phyloP scores from a whole-genome alignment of 306 rosid genomes.

The Cucumis hystrix region DNA sequence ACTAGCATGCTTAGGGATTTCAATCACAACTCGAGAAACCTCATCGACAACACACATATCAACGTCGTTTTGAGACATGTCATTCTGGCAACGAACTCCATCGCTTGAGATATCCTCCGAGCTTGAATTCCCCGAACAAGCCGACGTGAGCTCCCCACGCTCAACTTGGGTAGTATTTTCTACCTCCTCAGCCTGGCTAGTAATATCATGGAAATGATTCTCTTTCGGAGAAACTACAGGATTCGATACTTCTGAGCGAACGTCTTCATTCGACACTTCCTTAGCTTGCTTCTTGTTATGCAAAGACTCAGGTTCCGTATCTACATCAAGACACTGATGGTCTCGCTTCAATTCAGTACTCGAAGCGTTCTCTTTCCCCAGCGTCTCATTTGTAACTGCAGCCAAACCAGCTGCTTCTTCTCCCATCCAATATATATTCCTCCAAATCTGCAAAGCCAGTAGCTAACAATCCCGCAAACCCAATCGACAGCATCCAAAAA shows the following conservation, averaged over 20 bases:
- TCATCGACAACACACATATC: constrained; percentile 20
- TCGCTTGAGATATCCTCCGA: constrained; percentile 45
- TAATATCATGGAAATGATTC: constrained; percentile 59
- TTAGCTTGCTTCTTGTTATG: constrained; percentile 58
- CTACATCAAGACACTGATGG: constrained; percentile 33
- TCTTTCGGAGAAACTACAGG: constrained; percentile 51
- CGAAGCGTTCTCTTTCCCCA: constrained; percentile 25
- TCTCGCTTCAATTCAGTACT: constrained; percentile 57
- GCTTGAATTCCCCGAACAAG: constrained; percentile 52
- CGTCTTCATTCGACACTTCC: constrained; percentile 74
- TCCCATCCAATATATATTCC: constrained; percentile 49
- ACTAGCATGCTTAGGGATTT: constrained; percentile 62
- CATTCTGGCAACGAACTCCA: constrained; percentile 26
- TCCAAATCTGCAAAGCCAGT: constrained; percentile 9
- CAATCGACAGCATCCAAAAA: constrained; percentile 36
- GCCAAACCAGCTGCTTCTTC: constrained; percentile 44
- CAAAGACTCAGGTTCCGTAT: constrained; percentile 21
- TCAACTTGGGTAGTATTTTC: constrained; percentile 31
- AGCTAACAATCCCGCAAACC: constrained; percentile 16
- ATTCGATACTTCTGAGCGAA: constrained; percentile 78
- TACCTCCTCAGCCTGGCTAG: constrained; percentile 51
- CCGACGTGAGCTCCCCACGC: constrained; percentile 65
- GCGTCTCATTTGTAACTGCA: constrained; percentile 26
- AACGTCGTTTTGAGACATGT: constrained; percentile 21
- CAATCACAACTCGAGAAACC: constrained; percentile 63